These are phyloP conservation scores for Melastoma malabathricum DNA, from an alignment of 345 rosid genomes.

Conservation along the genomic window DNA sequence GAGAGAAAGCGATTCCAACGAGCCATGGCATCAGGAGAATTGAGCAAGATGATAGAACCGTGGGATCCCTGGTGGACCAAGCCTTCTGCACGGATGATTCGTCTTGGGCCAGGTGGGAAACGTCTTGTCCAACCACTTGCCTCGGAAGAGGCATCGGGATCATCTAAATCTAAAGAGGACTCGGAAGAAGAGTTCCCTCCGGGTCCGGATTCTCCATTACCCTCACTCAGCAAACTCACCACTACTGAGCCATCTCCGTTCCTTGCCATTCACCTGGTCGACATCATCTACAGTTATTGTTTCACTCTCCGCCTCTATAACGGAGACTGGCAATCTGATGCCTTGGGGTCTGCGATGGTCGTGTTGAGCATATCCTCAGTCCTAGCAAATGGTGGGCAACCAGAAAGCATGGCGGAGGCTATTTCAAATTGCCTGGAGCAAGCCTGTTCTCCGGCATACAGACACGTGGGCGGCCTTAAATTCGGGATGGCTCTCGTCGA, in stretches of 20 bases:
- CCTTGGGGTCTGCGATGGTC: constrained; percentile 46
- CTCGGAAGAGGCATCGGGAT: constrained; percentile 12
- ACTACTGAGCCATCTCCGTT: constrained; percentile 60
- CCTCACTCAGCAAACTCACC: constrained; percentile 42
- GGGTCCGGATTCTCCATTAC: constrained; percentile 57
- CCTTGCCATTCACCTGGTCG: constrained; percentile 57
- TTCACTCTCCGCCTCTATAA: constrained; percentile 74
- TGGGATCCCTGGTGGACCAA: constrained; percentile 98
- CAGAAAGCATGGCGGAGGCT: constrained; percentile 50
- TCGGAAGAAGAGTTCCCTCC: constrained; percentile 37
- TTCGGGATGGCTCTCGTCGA: constrained; percentile 54
- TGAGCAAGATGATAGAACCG: constrained; percentile 75
- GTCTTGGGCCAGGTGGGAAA: constrained; percentile 49
- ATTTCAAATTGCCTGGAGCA: constrained; percentile 57
- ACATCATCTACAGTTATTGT: constrained; percentile 60
- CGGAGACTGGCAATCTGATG: constrained; percentile 78
- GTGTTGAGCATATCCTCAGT: constrained; percentile 49
- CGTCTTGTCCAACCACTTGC: constrained; percentile 42
- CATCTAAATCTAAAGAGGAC: constrained; percentile 10
- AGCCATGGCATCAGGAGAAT: constrained; percentile 79
- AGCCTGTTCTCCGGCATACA: constrained; percentile 65
- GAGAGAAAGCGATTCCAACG: constrained; percentile 71
- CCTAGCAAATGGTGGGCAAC: constrained; percentile 52
- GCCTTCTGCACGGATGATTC: constrained; percentile 47
- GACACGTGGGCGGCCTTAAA: constrained; percentile 53